Evolutionary conservation across 768 basidiomycete species (phyloP).

Genomic region (Boletus sp.): DNA sequence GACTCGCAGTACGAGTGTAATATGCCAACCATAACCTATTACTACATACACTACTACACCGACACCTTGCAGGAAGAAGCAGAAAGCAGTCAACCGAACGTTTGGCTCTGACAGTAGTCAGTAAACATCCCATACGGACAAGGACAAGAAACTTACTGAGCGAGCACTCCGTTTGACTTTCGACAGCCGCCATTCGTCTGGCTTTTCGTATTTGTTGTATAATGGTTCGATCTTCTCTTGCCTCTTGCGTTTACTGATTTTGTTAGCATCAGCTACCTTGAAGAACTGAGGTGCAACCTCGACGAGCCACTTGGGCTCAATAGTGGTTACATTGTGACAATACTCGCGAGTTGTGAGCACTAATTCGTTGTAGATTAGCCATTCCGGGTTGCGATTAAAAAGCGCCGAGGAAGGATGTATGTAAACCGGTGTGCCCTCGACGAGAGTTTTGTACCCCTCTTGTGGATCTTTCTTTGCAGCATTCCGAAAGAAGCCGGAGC

Average conservation of each 20-base stretch:
- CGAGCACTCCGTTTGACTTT: conserved; percentile 90
- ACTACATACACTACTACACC: conserved; percentile 11
- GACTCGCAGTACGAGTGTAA: not conserved
- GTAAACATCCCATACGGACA: not conserved
- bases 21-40: conserved; percentile 6
- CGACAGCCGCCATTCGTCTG: conserved; percentile 91
- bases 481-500: conserved; percentile 96
- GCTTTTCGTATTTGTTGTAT: conserved; percentile 93
- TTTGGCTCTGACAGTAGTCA: conserved; percentile 64
- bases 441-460: conserved; percentile 97
- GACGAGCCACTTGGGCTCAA: conserved; percentile 98
- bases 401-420: conserved; percentile 96
- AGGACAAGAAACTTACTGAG: conserved; percentile 47
- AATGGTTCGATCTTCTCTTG: conserved; percentile 97
- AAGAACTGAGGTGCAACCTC: conserved; percentile 99
- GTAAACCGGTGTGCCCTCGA: conserved; percentile 98
- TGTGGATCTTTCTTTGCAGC: conserved; percentile 98
- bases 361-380: conserved; percentile 94
- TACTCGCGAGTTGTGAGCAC: conserved; percentile 96
- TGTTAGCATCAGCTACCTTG: conserved; percentile 96
- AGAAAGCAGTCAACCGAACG: conserved; percentile 61
- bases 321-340: conserved; percentile 87
- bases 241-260: conserved; percentile 94
- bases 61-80: not conserved
- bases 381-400: conserved; percentile 96